Evolutionary conservation across 768 basidiomycete genomes (phyloP).

Genomic region (Albatrellus ellisii): DNA sequence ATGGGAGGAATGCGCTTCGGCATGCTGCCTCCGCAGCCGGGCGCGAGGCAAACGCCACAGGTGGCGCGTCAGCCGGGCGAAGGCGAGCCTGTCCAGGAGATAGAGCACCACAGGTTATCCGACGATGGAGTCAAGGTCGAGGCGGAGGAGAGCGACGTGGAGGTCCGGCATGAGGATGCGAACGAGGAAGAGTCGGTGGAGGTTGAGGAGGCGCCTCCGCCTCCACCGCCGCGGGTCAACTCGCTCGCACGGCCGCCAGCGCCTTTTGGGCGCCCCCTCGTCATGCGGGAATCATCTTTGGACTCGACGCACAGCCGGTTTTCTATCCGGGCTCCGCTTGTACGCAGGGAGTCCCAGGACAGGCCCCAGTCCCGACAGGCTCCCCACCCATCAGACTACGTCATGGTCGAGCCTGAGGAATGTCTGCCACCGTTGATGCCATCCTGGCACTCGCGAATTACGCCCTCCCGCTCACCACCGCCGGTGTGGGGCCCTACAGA

Average conservation of each 20-base stretch:
- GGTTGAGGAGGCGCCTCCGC: conserved; percentile 32
- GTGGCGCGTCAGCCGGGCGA: conserved; percentile 10
- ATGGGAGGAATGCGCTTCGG: conserved; percentile 48
- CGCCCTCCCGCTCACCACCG: conserved; percentile 22
- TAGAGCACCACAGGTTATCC: conserved; percentile 23
- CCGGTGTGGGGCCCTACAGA: conserved; percentile 21
- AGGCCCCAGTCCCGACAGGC: conserved; percentile 4
- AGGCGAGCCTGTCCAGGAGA: conserved; percentile 12
- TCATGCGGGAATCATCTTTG: no score
- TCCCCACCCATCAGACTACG: conserved; percentile 17
- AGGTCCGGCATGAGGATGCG: conserved; percentile 30
- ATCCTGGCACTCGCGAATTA: conserved; percentile 34
- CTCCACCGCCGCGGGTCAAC: conserved; percentile 23
- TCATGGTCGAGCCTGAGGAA: conserved; percentile 20
- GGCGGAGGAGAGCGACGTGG: conserved; percentile 65
- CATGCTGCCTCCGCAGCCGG: conserved; percentile 28
- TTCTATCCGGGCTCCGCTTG: no score
- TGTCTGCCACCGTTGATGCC: conserved; percentile 23
- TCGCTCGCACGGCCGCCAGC: conserved; percentile 7
- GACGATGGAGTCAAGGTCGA: conserved; percentile 56
- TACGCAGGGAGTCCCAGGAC: no score
- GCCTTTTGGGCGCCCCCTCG: no score
- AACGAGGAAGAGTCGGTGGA: conserved; percentile 18
- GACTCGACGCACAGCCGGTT: no score
- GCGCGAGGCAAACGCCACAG: conserved; percentile 1